Conservation (phyloP, 805 yeast species). For the Myxozyma melibiosi region DNA sequence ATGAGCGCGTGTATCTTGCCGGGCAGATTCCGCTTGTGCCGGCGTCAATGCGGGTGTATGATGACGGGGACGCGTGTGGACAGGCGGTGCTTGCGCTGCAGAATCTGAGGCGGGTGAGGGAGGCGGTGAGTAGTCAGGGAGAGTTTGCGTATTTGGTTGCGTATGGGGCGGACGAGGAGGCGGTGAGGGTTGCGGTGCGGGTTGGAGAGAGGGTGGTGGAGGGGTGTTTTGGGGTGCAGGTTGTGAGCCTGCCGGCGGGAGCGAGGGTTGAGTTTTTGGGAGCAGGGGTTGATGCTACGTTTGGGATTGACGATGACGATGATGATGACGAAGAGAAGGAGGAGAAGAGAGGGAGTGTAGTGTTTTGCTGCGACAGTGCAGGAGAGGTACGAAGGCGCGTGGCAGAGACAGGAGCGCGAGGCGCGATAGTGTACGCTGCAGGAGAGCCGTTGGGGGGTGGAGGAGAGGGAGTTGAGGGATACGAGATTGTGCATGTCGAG, state of each 20-base stretch:
- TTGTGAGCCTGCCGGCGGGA: slow-evolving; percentile 12
- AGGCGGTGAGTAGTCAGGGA: slow-evolving; percentile 45
- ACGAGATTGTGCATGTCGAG: neutral
- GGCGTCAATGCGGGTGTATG: slow-evolving; percentile 56
- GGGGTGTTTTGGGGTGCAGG: slow-evolving; percentile 12
- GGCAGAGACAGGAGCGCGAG: neutral
- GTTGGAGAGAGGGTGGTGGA: neutral
- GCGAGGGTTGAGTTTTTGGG: slow-evolving; percentile 15
- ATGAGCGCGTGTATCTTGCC: slow-evolving; percentile 63
- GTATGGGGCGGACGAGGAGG: neutral
- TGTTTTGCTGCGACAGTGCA: neutral
- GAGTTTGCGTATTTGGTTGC: slow-evolving; percentile 11
- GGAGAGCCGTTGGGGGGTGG: neutral
- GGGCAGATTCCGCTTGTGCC: slow-evolving; percentile 94
- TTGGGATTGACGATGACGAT: neutral
- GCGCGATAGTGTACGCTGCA: neutral
- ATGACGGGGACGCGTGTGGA: slow-evolving; percentile 35
- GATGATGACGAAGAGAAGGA: neutral
- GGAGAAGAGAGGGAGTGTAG: neutral
- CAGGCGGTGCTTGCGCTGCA: slow-evolving; percentile 66
- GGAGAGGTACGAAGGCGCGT: neutral
- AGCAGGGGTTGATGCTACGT: neutral
- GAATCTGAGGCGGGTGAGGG: slow-evolving; percentile 67
- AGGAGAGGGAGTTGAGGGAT: neutral
- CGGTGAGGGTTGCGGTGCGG: slow-evolving; percentile 9